Evolutionary conservation across 768 basidiomycete species (phyloP), one percentile per base, ranked within the genome.

Genomic region (Rhodotorula kratochvilovae): DNA sequence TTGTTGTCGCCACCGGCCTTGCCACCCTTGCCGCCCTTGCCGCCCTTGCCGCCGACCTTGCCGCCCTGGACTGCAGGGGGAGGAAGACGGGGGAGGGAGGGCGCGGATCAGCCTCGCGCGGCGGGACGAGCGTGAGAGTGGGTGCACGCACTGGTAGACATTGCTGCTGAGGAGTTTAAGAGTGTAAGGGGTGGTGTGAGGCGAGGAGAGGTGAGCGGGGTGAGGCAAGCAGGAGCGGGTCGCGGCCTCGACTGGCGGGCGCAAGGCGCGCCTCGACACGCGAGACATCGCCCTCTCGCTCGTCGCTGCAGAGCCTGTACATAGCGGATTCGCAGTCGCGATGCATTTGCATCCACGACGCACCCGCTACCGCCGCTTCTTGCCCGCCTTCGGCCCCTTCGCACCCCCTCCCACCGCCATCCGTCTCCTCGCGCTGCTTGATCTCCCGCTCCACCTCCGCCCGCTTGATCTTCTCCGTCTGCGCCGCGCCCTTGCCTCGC

Each of bases 1-100:
- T 81, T 81, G 36, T 79, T 74, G 75, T 81, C 80, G 12, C 77
- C 77, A 17, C 79, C 81, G 48, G 79, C 77, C 77, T 80, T 81
- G 56, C 72, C 74, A 45, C 80, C 77, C 74, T 82, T 82, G 23
- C 74, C 74, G 19, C 80, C 81, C 72, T 77, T 77, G n/a, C 78
- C 78, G 56, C 80, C 80, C 70, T 80, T 80, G 36, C 81, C 81
- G 65, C 76, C 73, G 45, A 68, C 72, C 68, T 75, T 75, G 43
- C 71, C 74, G 56, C 65, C 65, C 29, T 55, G 59, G 43, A 60
- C 51, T 61, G 56, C n/a, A 29, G 5, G 46, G 19, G 56, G 4
- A 46, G 55, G 46, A 23, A 13, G 60, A 5, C 27, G 67, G 35
- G 39, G 11, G 29, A 29, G 46, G 16, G 54, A 1, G 16, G 10